Evolutionary conservation across 495 filamentous ascomycete species (phyloP).

Genomic region (Aspergillus leporis): DNA sequence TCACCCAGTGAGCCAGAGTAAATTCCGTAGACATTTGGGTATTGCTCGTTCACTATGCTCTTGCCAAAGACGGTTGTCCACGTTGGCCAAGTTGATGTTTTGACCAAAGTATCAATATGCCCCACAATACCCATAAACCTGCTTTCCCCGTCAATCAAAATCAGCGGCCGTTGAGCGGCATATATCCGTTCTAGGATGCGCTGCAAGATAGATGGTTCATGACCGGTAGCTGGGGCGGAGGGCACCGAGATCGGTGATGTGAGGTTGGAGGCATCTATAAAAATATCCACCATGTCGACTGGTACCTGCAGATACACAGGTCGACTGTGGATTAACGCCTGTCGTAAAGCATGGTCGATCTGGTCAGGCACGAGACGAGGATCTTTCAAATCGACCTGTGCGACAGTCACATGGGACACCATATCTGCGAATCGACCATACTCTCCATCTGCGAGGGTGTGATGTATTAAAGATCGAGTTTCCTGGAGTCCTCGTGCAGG

Average conservation of each 20-base stretch:
- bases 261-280: constrained; percentile 11
- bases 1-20: constrained; percentile 7
- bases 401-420: constrained; percentile 33
- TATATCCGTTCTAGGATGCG: constrained; percentile 27
- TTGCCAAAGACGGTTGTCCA: constrained; percentile 32
- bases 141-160: constrained; percentile 35
- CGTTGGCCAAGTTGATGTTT: constrained; percentile 30
- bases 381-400: constrained; percentile 33
- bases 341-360: constrained; percentile 37
- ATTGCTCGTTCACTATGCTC: constrained; percentile 30
- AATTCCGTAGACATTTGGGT: constrained; percentile 35
- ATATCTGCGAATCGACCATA: constrained; percentile 35
- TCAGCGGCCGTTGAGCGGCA: constrained; percentile 27
- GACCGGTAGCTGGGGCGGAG: background rate
- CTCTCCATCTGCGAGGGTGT: constrained; percentile 42
- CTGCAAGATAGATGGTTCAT: constrained; percentile 6
- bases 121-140: constrained; percentile 18
- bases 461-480: constrained; percentile 34
- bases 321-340: constrained; percentile 34
- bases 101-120: constrained; percentile 25
- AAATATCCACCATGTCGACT: constrained; percentile 35
- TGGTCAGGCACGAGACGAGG: constrained; percentile 24
- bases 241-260: background rate
- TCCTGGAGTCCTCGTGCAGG: constrained; percentile 27
- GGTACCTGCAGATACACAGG: constrained; percentile 45